These are phyloP conservation scores for Cyanodermella asteris DNA, from an alignment of 2,329 filamentous ascomycete genomes.

Conservation along the genomic window DNA sequence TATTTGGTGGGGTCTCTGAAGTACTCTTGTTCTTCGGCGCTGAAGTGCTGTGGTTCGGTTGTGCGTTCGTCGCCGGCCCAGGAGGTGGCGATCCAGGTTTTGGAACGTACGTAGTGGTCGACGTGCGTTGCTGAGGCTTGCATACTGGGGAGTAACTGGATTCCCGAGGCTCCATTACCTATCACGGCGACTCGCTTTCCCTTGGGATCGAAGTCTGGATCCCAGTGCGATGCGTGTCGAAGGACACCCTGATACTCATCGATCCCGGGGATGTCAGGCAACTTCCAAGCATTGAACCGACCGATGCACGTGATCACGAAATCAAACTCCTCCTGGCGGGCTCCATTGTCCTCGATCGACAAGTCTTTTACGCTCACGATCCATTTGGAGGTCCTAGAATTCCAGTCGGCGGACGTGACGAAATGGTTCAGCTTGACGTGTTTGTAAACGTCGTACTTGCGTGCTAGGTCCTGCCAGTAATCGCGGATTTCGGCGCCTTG, in stretches of 20 bases:
- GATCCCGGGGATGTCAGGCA: slow-evolving; percentile 3
- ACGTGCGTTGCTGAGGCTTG: slow-evolving; percentile 14
- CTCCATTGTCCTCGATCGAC: no score
- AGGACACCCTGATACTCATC: slow-evolving; percentile 3
- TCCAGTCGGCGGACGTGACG: no score
- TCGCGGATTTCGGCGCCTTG: slow-evolving; percentile 43
- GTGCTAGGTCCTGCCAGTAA: slow-evolving; percentile 42
- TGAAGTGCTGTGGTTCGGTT: slow-evolving; percentile 32
- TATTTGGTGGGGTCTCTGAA: slow-evolving; percentile 42
- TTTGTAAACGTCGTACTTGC: slow-evolving; percentile 43
- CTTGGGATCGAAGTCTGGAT: slow-evolving; percentile 4
- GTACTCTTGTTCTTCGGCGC: slow-evolving; percentile 29
- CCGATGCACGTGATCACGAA: slow-evolving; percentile 3
- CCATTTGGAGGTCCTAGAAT: no score
- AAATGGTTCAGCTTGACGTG: no score
- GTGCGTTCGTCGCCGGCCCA: slow-evolving; percentile 33
- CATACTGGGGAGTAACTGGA: slow-evolving; percentile 7
- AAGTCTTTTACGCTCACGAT: no score
- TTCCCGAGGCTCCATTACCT: slow-evolving; percentile 8
- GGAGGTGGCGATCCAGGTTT: slow-evolving; percentile 38
- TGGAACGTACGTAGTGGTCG: slow-evolving; percentile 36
- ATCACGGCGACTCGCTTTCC: slow-evolving; percentile 8
- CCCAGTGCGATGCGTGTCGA: slow-evolving; percentile 2
- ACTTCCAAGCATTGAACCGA: slow-evolving; percentile 4
- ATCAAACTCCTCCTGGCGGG: slow-evolving; percentile 1